A percentile compares a stretch with the other conserved stretches of the same genome.
phyloP scores from a whole-genome alignment of 345 rosid genomes.

The Arabidopsis thaliana region DNA sequence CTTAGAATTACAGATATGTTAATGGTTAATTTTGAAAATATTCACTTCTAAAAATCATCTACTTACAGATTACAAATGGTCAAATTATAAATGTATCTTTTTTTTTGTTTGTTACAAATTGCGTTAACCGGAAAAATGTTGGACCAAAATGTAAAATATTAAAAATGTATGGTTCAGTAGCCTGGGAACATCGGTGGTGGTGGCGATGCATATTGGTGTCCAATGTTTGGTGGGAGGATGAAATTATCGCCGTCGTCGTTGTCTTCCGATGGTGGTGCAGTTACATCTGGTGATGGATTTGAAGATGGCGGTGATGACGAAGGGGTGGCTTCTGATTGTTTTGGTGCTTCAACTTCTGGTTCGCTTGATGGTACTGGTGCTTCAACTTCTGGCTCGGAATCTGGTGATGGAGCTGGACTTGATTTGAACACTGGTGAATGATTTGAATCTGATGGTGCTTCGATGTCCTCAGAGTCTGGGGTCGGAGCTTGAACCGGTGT shows the following conservation, averaged over 20 bases:
- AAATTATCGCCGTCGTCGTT: slow-evolving; percentile 35
- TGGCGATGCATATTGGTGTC: slow-evolving; percentile 76
- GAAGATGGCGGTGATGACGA: slow-evolving; percentile 38
- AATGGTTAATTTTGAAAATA: neutral
- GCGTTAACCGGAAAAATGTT: neutral
- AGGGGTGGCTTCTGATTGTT: slow-evolving; percentile 33
- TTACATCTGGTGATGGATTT: slow-evolving; percentile 28
- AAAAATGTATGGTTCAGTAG: slow-evolving; percentile 52
- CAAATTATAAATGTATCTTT: slow-evolving; percentile 15
- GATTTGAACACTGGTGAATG: slow-evolving; percentile 21
- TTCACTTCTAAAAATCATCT: slow-evolving; percentile 30
- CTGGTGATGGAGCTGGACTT: slow-evolving; percentile 27
- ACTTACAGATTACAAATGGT: slow-evolving; percentile 36
- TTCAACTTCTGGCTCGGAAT: slow-evolving; percentile 36
- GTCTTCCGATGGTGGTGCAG: slow-evolving; percentile 43
- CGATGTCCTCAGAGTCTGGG: slow-evolving; percentile 42
- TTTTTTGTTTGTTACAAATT: slow-evolving; percentile 18
- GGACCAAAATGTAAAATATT: slow-evolving; percentile 26
- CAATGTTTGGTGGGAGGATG: slow-evolving; percentile 69
- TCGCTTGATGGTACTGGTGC: neutral
- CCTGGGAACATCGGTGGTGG: slow-evolving; percentile 90
- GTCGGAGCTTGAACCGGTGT: slow-evolving; percentile 35
- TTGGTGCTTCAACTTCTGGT: slow-evolving; percentile 34
- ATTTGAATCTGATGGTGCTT: slow-evolving; percentile 33
- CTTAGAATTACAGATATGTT: slow-evolving; percentile 14